phyloP scores from a whole-genome alignment of 148 eudicot species.

The Diospyros kaki region DNA sequence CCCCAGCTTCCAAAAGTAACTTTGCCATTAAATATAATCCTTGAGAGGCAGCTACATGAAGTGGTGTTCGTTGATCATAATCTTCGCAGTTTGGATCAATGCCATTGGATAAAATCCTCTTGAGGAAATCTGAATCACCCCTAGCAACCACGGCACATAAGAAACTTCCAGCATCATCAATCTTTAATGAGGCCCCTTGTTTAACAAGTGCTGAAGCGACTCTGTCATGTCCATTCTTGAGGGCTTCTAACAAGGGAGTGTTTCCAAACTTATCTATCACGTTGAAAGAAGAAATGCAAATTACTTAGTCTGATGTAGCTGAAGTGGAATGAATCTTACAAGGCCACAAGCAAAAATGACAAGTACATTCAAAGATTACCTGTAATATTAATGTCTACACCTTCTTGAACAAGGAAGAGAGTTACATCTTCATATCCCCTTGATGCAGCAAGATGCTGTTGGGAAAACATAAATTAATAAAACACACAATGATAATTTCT shows the following conservation, averaged over 20 bases:
- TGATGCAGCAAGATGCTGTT: conserved; percentile 92
- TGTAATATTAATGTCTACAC: conserved; percentile 53
- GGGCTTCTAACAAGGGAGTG: conserved; percentile 78
- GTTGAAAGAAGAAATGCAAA: background rate
- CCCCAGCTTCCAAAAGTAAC: conserved; percentile 73
- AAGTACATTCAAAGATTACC: conserved; percentile 34
- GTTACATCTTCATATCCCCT: conserved; percentile 69
- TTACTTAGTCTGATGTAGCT: background rate
- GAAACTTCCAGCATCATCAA: conserved; percentile 61
- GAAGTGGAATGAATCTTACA: background rate
- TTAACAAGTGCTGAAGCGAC: conserved; percentile 57
- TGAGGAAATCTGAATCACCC: conserved; percentile 58
- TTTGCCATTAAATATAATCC: conserved; percentile 73
- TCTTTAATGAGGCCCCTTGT: conserved; percentile 51
- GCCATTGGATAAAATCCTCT: conserved; percentile 57
- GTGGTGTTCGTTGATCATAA: conserved; percentile 80
- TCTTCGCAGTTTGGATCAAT: conserved; percentile 68
- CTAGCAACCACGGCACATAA: conserved; percentile 58
- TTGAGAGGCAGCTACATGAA: conserved; percentile 75
- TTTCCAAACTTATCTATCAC: conserved; percentile 68
- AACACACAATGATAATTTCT: background rate
- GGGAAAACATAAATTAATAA: background rate
- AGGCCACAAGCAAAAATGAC: background rate
- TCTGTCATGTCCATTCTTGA: conserved; percentile 68
- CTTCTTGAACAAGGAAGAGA: conserved; percentile 60